Evolutionary conservation across 352 stramenopile genomes (phyloP).

Genomic region (Globisporangium radiosum): DNA sequence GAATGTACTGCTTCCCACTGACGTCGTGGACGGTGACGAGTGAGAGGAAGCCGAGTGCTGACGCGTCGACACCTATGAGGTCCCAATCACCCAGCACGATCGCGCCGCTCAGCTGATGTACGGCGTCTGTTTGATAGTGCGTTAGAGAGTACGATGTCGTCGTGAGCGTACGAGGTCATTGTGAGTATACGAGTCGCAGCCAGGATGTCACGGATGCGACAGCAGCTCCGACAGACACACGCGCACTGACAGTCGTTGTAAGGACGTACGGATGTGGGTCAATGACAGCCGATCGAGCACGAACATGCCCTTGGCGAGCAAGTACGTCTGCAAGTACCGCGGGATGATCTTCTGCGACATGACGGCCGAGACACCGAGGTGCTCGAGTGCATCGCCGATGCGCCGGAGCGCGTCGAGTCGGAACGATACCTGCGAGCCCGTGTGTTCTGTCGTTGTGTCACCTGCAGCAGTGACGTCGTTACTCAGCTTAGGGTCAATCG

Average conservation of each 20-base stretch:
- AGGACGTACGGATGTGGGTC: slow-evolving; percentile 41
- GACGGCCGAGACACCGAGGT: slow-evolving; percentile 29
- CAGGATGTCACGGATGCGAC: no score
- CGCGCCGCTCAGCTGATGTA: slow-evolving; percentile 45
- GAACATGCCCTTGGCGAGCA: slow-evolving; percentile 32
- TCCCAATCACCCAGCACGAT: slow-evolving; percentile 41
- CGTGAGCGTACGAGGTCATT: background rate
- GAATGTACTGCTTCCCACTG: slow-evolving; percentile 30
- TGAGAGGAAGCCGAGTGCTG: slow-evolving; percentile 35
- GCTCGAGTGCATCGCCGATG: slow-evolving; percentile 26
- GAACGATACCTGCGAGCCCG: slow-evolving; percentile 8
- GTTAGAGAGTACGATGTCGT: background rate
- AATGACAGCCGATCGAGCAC: slow-evolving; percentile 41
- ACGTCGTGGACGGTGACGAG: slow-evolving; percentile 26
- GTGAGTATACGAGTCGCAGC: no score
- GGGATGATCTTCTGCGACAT: slow-evolving; percentile 57
- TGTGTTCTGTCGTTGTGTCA: slow-evolving; percentile 2
- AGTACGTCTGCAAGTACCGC: slow-evolving; percentile 31
- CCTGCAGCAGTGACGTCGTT: slow-evolving; percentile 4
- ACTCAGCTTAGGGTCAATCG: slow-evolving; percentile 27
- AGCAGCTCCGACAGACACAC: background rate
- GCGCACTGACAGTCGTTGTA: background rate
- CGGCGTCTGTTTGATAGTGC: slow-evolving; percentile 20
- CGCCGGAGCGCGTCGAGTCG: slow-evolving; percentile 23
- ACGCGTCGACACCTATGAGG: slow-evolving; percentile 12